phyloP scores from a whole-genome alignment of 2,329 filamentous ascomycete genomes.

The Orbilia oligospora region DNA sequence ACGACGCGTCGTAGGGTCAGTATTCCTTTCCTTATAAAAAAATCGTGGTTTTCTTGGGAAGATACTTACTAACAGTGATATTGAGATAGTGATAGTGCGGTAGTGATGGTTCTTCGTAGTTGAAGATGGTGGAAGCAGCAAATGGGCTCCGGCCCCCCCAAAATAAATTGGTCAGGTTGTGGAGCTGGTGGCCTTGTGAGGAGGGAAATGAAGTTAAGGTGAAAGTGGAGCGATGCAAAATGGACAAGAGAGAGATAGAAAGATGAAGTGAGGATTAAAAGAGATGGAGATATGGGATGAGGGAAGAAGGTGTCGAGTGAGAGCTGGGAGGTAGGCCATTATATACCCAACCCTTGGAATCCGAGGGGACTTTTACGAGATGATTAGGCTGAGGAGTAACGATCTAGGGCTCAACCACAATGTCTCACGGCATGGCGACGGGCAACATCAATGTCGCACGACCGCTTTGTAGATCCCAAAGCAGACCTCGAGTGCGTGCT shows the following conservation, averaged over 20 bases:
- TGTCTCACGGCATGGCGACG: background rate
- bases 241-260: too few species aligned
- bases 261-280: background rate
- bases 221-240: too few species aligned
- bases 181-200: too few species aligned
- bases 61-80: background rate
- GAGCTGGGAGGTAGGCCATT: background rate
- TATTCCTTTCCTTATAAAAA: background rate
- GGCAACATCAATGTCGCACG: too few species aligned
- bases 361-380: background rate
- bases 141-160: too few species aligned
- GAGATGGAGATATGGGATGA: background rate
- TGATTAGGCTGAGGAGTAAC: background rate
- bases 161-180: too few species aligned
- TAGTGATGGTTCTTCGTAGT: too few species aligned
- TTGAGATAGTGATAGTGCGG: too few species aligned
- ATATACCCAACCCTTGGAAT: background rate
- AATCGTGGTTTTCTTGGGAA: background rate
- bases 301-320: background rate
- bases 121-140: too few species aligned
- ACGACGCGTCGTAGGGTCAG: slow-evolving; percentile 1
- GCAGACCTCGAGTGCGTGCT: too few species aligned
- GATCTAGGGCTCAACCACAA: background rate
- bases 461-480: background rate
- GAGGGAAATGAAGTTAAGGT: too few species aligned